Base-by-base conservation (phyloP, 2,329 filamentous ascomycete genomes). In the Stachybotrys chartarum region DNA sequence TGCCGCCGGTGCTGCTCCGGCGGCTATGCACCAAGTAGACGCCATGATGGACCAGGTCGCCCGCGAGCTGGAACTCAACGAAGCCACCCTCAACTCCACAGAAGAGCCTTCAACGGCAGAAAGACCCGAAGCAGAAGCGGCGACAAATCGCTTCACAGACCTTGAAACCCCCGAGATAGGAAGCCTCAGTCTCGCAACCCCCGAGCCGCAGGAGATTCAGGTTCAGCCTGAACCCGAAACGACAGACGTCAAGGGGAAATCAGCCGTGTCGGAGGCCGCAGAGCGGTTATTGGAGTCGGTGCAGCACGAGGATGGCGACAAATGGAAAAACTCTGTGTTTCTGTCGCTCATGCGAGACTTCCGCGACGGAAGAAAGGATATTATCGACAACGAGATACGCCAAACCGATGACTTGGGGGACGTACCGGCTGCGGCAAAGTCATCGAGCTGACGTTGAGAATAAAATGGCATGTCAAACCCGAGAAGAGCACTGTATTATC, bases 251-350 rank as follows among this genome's bases (percentile, higher is more conserved):
- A 57, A 62, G 2, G 55, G 58, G 11, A 70, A 68, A 46, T 72
- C 71, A 1, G 72, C 71, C 24, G 71, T 77, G 3, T 70, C 74
- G 3, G 72, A 75, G 55, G 74, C 74, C 0, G 74, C 74, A 7
- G 69, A 73, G 57, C 68, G 72, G 24, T 69, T 77, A 1, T 66
- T 77, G 42, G 71, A 75, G 50, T 70, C 71, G 3, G 74, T 77
- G 30, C 66, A 74, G 59, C 74, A 77, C 53, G 74, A 77, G 57
- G 64, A 67, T 49, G 73, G 73, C 47, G 74, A 76, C 8, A 77
- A 77, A 59, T 77, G 74, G 74, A 73, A 75, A 58, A 75, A 77
- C 49, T 77, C 74, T 0, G 64, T 68, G n/a, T 77, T 77, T 47
- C 63, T 77, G 7, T 70, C 70, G 0, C 66, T 77, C 5, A 77